Conservation (phyloP, 352 stramenopile genomes). For the Ophiocytium majus region DNA sequence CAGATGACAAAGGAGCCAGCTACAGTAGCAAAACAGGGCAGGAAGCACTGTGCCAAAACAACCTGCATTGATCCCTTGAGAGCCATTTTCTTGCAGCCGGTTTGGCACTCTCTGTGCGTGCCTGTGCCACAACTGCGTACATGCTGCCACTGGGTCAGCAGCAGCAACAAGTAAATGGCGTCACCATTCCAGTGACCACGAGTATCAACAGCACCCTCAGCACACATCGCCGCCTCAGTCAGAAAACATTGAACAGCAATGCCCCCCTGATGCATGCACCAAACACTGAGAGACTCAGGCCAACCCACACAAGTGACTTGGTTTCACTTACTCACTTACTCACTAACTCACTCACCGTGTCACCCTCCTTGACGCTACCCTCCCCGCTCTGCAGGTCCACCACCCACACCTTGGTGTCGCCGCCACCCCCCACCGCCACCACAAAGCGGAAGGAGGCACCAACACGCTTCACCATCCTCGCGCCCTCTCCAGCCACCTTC, state of each 20-base stretch:
- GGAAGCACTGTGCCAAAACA: too few species aligned
- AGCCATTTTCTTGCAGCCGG: too few species aligned
- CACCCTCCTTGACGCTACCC: constrained; percentile 12
- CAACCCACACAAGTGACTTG: neutral
- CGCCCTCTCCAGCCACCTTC: neutral
- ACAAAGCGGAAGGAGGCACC: neutral
- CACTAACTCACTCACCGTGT: neutral
- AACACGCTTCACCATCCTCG: neutral
- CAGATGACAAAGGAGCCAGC: too few species aligned
- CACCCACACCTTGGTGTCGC: neutral
- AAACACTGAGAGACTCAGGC: neutral
- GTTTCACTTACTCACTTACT: neutral
- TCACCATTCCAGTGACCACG: too few species aligned
- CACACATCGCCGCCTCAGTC: neutral
- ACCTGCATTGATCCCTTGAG: too few species aligned
- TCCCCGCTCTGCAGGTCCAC: neutral
- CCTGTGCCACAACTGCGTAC: too few species aligned
- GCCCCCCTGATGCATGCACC: neutral
- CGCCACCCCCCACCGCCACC: neutral
- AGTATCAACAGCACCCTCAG: neutral
- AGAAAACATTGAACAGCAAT: neutral
- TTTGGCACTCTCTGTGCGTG: too few species aligned
- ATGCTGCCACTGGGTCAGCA: too few species aligned
- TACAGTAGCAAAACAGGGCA: too few species aligned
- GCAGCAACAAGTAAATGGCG: too few species aligned